These are phyloP conservation scores for Parietaria judaica DNA, from an alignment of 306 rosid species.

Conservation along the genomic window DNA sequence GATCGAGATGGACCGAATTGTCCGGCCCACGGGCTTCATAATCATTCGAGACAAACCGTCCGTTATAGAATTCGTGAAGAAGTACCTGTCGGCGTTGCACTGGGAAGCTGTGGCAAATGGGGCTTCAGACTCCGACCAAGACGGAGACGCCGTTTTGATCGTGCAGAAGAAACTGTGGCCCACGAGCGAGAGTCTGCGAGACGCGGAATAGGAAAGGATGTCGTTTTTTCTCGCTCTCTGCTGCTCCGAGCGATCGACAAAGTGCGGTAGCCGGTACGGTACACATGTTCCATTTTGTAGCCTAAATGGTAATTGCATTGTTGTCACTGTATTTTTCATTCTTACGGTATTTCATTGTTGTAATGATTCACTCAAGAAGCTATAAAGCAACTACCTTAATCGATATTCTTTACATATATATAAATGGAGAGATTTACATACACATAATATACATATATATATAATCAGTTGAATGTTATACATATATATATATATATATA, in stretches of 20 bases:
- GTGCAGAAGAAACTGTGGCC: conserved; percentile 88
- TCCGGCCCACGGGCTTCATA: conserved; percentile 73
- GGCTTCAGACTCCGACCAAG: conserved; percentile 47
- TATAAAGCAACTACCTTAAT: conserved; percentile 25
- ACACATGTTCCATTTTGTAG: conserved; percentile 35
- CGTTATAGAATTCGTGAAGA: conserved; percentile 59
- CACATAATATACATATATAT: too few relatives aligned
- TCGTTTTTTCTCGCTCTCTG: conserved; percentile 22
- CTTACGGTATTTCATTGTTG: conserved; percentile 6
- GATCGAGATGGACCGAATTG: conserved; percentile 85
- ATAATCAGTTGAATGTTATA: too few relatives aligned
- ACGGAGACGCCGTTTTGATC: conserved; percentile 51
- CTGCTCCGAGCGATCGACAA: conserved; percentile 38
- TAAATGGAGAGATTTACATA: too few relatives aligned
- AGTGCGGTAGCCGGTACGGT: conserved; percentile 32
- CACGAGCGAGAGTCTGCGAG: conserved; percentile 60
- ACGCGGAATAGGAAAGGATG: conserved; percentile 36
- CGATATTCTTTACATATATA: conserved; percentile 22
- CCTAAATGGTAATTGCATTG: conserved; percentile 24
- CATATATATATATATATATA: too few relatives aligned
- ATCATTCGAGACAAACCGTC: conserved; percentile 65
- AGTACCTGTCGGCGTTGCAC: conserved; percentile 62
- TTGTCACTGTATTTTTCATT: conserved; percentile 13
- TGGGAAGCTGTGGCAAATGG: conserved; percentile 76
- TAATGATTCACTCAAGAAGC: conserved; percentile 28